Percentiles rank a stretch among this genome's conserved stretches.
phyloP scores from a whole-genome alignment of 1,284 basidiomycete species.

The Taiwanofungus camphoratus region DNA sequence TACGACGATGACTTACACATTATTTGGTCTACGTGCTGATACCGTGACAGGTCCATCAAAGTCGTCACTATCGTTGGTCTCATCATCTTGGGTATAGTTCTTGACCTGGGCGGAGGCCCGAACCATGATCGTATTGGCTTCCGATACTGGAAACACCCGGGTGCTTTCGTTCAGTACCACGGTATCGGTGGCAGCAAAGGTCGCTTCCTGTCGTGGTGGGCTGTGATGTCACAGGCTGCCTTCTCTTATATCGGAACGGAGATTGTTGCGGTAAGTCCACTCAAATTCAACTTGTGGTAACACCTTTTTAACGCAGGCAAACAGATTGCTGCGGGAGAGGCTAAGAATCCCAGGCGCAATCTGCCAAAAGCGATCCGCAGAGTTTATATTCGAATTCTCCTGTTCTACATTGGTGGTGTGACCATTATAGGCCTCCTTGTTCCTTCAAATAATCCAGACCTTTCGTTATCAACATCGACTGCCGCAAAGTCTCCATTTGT shows the following conservation, averaged over 20 bases:
- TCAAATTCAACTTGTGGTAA: background rate
- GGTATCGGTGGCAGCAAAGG: slow-evolving; percentile 42
- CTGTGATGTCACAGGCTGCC: slow-evolving; percentile 54
- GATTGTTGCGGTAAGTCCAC: slow-evolving; percentile 59
- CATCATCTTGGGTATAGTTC: slow-evolving; percentile 51
- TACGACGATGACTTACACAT: slow-evolving; percentile 18
- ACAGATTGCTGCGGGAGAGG: slow-evolving; percentile 73
- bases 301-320: background rate
- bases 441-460: slow-evolving; percentile 54
- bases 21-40: background rate
- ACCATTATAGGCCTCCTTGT: slow-evolving; percentile 74
- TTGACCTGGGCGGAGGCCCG: slow-evolving; percentile 58
- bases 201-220: slow-evolving; percentile 48
- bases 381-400: slow-evolving; percentile 67
- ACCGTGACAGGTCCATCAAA: slow-evolving; percentile 44
- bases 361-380: slow-evolving; percentile 62
- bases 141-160: slow-evolving; percentile 51
- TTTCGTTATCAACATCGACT: slow-evolving; percentile 48
- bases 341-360: slow-evolving; percentile 64
- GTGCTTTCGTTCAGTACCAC: slow-evolving; percentile 44
- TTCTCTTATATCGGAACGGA: slow-evolving; percentile 77
- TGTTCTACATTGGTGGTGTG: slow-evolving; percentile 61
- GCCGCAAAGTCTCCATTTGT: slow-evolving; percentile 80
- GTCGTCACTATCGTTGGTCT: slow-evolving; percentile 46
- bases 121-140: slow-evolving; percentile 44